A percentile compares a stretch with the other conserved stretches of the same genome.
Evolutionary conservation across 306 rosid genomes (phyloP).

Genomic region (Casuarina glauca): DNA sequence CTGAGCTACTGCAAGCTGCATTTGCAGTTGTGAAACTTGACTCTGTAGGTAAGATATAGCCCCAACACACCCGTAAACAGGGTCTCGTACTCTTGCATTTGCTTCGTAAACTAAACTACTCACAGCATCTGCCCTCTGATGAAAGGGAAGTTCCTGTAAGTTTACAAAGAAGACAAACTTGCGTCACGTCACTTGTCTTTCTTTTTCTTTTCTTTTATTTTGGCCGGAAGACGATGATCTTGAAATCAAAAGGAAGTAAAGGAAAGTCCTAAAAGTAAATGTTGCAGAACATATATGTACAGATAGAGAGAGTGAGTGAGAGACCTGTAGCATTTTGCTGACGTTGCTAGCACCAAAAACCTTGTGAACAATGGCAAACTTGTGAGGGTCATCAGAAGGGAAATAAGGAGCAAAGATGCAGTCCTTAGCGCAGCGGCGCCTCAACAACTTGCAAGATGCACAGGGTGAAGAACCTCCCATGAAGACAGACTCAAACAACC

Average conservation of each 20-base stretch:
- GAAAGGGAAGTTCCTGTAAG: conserved; percentile 59
- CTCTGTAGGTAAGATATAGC: conserved; percentile 72
- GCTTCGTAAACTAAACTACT: conserved; percentile 78
- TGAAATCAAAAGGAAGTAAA: neutral
- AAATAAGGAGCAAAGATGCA: conserved; percentile 81
- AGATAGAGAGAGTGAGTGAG: conserved; percentile 20
- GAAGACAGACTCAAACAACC: neutral
- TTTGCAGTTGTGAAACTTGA: conserved; percentile 70
- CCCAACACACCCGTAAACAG: conserved; percentile 83
- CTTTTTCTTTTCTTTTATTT: neutral
- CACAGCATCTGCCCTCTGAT: conserved; percentile 79
- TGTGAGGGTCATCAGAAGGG: conserved; percentile 71
- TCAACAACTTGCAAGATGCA: conserved; percentile 77
- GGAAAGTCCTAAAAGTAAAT: neutral
- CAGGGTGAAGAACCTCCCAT: conserved; percentile 78
- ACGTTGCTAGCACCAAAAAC: conserved; percentile 89
- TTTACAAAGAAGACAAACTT: neutral
- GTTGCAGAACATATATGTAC: neutral
- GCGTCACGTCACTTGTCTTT: neutral
- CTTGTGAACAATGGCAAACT: conserved; percentile 85
- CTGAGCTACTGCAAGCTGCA: conserved; percentile 73
- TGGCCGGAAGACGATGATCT: too few relatives aligned
- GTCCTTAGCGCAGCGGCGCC: conserved; percentile 80
- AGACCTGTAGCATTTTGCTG: conserved; percentile 81
- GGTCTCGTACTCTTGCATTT: conserved; percentile 79